phyloP scores from a whole-genome alignment of 2,329 filamentous ascomycete species.

The Thelonectria blattea region DNA sequence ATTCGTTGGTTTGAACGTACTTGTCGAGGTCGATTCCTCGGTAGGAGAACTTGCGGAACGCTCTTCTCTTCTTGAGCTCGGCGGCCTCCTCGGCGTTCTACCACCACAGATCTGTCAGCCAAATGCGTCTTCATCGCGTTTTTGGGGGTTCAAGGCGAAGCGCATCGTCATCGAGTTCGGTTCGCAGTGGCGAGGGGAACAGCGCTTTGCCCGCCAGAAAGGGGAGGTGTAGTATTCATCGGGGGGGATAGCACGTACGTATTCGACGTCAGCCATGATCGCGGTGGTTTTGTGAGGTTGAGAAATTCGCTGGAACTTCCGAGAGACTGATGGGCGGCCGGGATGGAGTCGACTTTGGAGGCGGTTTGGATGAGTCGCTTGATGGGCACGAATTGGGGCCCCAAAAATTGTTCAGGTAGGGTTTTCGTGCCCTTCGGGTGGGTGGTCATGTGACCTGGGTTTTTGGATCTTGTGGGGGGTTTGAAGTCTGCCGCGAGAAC shows the following conservation, averaged over 20 bases:
- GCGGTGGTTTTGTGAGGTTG: constrained; percentile 52
- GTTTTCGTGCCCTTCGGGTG: constrained; percentile 49
- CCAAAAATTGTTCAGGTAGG: constrained; percentile 46
- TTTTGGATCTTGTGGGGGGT: background rate
- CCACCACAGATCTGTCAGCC: constrained; percentile 40
- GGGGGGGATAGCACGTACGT: constrained; percentile 67
- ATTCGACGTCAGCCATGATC: constrained; percentile 84
- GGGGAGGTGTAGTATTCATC: constrained; percentile 13
- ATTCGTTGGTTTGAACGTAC: constrained; percentile 64
- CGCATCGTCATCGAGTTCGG: background rate
- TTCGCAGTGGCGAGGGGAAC: constrained; percentile 23
- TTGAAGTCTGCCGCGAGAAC: background rate
- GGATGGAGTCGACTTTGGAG: constrained; percentile 45
- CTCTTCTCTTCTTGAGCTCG: constrained; percentile 99
- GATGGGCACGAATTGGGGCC: constrained; percentile 37
- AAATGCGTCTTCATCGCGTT: constrained; percentile 21
- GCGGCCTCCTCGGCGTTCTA: constrained; percentile 98
- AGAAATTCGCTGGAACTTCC: constrained; percentile 51
- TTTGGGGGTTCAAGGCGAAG: too few relatives aligned
- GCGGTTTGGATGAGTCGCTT: constrained; percentile 37
- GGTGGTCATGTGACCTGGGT: constrained; percentile 42
- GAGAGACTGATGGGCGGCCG: constrained; percentile 33
- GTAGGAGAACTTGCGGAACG: constrained; percentile 99
- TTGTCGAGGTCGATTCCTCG: constrained; percentile 99
- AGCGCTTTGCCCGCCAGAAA: too few relatives aligned